Base-by-base conservation (phyloP, 306 rosid genomes). In the Castanea mollissima region DNA sequence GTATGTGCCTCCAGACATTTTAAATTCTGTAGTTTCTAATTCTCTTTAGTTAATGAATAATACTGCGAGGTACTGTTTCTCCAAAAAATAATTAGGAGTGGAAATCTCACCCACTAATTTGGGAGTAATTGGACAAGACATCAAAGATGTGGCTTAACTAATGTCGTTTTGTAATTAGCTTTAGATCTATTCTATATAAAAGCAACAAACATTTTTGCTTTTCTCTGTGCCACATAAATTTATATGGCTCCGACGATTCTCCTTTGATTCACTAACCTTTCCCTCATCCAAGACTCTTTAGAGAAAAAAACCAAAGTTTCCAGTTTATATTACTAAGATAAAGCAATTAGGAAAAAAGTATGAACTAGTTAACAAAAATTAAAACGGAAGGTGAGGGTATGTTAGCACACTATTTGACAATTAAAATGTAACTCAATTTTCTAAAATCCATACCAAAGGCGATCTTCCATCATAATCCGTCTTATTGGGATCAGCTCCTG, bases 391-490 rank as follows among this genome's bases (percentile, higher is more conserved):
- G 11, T 38, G 20, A 41, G 3, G 44, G 25, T 41, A 68, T 35
- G 35, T 21, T 5, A 25, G 38, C 0, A 9, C 74, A 16, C 56
- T 71, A 20, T 35, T 67, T 21, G 23, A 10, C 56, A 55, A 31
- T 34, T 41, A 67, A 44, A 38, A 11, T 20, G 25, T 29, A 15
- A 11, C 69, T 65, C 56, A 58, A 34, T 31, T 4, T 20, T 67
- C 49, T 13, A 20, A 16, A 74, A 6, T 69, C n/a, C 84, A 55
- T 86, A 91, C 96, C 93, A 91, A 86, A 63, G 96, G 89, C 2
- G 91, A 87, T 82, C 96, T 82, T 29, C 90, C 91, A 74, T 89
- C 89, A 84, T 91, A 91, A 84, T 89, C 93, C 71, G 82, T 79
- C 74, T 86, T 87, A 23, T 87, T 87, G 55, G 93, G 90, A 87